Base-by-base conservation (phyloP, 2,329 filamentous ascomycete species). In the Saccharata proteae region DNA sequence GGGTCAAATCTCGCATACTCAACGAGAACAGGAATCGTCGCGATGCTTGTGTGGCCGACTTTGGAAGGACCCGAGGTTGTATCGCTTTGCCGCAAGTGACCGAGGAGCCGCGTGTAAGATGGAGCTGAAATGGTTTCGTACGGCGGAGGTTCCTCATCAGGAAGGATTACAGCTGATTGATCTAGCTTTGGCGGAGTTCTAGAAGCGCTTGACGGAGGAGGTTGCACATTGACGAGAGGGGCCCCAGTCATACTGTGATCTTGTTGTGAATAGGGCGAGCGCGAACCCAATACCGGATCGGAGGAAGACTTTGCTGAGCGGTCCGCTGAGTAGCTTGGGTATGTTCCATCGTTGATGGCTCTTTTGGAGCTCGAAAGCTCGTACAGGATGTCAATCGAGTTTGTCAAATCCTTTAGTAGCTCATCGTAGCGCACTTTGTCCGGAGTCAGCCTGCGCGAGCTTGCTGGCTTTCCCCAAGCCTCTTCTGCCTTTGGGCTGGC, bases 361-460 rank as follows among this genome's bases (percentile, higher is more conserved):
- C 65, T 59, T 13, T 79, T 64, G 10, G 77, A 78, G 29, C 75
- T 62, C 0, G 80, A 84, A 10, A 86, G 62, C 46, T 85, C 79
- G 50, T 81, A 85, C 1, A 88, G 65, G 0, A 77, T 83, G 53
- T 86, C 81, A 49, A 86, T 83, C 2, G 78, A 83, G 5, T 73
- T 71, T 11, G 79, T 85, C 40, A 86, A 61, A 45, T 86, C 80
- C 39, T 70, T 69, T 22, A 85, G 69, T 10, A 86, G 61, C 44
- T 84, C 79, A 44, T 81, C 74, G 43, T 86, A 85, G 33, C 77
- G 70, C n/a, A 62, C 61, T 50, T 77, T 79, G 55, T 83, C 75
- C 23, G 69, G 64, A 28, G 77, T 67, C 40, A 75, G 51, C 47
- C 18, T 43, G 40, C 38, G 45, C 42, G 26, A 4, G 15, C 13